Evolutionary conservation across 78 protist genomes (phyloP).

Genomic region (Acrasis kona): DNA sequence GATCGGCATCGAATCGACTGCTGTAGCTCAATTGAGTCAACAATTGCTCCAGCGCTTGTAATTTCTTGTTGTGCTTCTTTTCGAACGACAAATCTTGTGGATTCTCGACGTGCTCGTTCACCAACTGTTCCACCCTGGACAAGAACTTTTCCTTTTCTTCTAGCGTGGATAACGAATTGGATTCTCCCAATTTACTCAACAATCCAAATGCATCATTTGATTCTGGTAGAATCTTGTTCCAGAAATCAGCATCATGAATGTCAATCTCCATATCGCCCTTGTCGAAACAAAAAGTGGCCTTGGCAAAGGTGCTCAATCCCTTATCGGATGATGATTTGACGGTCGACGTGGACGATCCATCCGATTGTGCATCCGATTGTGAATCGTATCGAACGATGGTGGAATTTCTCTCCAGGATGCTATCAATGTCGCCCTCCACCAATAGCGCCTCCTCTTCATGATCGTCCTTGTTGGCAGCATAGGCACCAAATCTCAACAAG

Average conservation of each 20-base stretch:
- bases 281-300: background rate
- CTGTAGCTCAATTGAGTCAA: background rate
- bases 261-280: background rate
- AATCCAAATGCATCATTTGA: background rate
- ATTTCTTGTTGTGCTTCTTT: background rate
- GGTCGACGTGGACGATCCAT: background rate
- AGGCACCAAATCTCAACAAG: background rate
- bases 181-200: background rate
- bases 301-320: background rate
- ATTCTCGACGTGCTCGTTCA: background rate
- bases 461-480: background rate
- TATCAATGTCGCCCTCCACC: background rate
- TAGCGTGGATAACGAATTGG: background rate
- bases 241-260: background rate
- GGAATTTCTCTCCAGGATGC: background rate
- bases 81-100: too few species aligned
- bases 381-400: background rate
- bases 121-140: background rate
- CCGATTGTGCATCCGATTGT: background rate
- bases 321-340: too few species aligned
- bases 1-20: background rate
- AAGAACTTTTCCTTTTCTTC: background rate
- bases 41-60: background rate
- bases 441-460: background rate
- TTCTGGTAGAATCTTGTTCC: slow-evolving; percentile 3